These are phyloP conservation scores for Termitomyces sp. DNA, from an alignment of 1,284 basidiomycete species.

Conservation along the genomic window DNA sequence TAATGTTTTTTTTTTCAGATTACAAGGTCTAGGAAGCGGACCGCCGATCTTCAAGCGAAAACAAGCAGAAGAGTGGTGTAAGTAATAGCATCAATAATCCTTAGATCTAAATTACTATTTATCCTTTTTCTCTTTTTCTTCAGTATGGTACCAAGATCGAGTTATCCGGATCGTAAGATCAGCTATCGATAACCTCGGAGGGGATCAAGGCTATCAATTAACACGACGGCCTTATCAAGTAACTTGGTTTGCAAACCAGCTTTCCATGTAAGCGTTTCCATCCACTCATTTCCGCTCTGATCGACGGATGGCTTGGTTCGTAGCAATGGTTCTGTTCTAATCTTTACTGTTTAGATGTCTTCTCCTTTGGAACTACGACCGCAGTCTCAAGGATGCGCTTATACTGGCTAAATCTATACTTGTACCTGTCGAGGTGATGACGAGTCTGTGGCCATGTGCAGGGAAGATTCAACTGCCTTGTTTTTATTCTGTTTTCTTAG, in stretches of 20 bases:
- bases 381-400: constrained; percentile 50
- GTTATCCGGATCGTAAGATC: constrained; percentile 51
- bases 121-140: not conserved
- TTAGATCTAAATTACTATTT: no score
- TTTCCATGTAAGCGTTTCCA: constrained; percentile 41
- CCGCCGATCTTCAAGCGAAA: constrained; percentile 54
- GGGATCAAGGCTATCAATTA: constrained; percentile 46
- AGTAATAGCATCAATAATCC: constrained; percentile 23
- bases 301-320: no score
- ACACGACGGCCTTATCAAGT: constrained; percentile 64
- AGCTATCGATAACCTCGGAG: constrained; percentile 43
- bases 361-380: constrained; percentile 61
- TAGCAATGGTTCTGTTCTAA: no score
- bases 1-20: constrained; percentile 25
- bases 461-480: constrained; percentile 34
- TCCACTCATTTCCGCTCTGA: no score
- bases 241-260: constrained; percentile 66
- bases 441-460: constrained; percentile 65
- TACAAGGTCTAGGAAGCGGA: constrained; percentile 39
- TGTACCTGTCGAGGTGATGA: constrained; percentile 58
- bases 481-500: not conserved
- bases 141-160: constrained; percentile 61
- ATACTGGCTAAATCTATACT: constrained; percentile 64
- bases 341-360: constrained; percentile 46
- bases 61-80: constrained; percentile 73